phyloP scores from a whole-genome alignment of 2,329 filamentous ascomycete species.

The Mollisia scopiformis region DNA sequence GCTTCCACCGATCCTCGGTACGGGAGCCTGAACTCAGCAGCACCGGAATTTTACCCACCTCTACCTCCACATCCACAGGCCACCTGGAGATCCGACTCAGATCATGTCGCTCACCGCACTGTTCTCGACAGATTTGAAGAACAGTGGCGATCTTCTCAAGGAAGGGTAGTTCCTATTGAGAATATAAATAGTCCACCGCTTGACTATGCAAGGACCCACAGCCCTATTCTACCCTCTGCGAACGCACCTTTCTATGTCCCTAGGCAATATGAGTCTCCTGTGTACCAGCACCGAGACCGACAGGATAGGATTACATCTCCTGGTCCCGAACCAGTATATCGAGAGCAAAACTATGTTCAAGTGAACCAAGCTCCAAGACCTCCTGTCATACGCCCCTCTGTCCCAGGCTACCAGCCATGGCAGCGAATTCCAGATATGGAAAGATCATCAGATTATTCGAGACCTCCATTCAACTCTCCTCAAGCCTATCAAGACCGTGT shows the following conservation, averaged over 20 bases:
- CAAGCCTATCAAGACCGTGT: not conserved
- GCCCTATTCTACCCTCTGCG: not conserved
- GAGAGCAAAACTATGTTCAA: not conserved
- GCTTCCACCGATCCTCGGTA: not conserved
- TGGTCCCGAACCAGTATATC: not conserved
- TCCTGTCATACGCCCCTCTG: not conserved
- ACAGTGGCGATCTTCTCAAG: constrained; percentile 1
- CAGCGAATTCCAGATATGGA: not conserved
- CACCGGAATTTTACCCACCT: not conserved
- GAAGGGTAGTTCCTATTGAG: not conserved
- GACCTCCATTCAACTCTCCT: not conserved
- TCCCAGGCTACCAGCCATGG: not conserved
- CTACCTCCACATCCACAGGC: not conserved
- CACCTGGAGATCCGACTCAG: not conserved
- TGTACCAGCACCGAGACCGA: not conserved
- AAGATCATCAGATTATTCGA: not conserved
- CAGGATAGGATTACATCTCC: not conserved
- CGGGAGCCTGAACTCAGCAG: not conserved
- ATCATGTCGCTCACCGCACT: not conserved
- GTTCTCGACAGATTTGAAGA: not conserved
- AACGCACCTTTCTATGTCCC: constrained; percentile 12
- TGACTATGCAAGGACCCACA: not conserved
- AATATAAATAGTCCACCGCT: not conserved
- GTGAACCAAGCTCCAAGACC: not conserved
- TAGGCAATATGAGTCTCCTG: not conserved